Evolutionary conservation across 768 basidiomycete species (phyloP).

Genomic region (Sarcomyxa edulis): DNA sequence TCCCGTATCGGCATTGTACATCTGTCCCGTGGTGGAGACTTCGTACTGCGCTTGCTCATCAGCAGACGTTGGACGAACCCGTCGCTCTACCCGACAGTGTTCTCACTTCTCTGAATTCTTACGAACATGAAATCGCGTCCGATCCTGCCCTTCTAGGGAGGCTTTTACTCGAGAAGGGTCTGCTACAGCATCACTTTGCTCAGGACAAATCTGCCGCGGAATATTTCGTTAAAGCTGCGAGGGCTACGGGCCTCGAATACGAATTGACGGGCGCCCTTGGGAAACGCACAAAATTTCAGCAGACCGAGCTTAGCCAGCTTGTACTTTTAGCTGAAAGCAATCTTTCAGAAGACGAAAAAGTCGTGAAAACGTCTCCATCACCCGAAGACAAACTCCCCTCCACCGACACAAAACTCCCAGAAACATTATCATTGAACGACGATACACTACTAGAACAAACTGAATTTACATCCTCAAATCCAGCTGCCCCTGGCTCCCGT

Average conservation of each 20-base stretch:
- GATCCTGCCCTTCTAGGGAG: slow-evolving; percentile 66
- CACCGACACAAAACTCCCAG: slow-evolving; percentile 43
- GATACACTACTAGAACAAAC: slow-evolving; percentile 96
- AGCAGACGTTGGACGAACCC: slow-evolving; percentile 81
- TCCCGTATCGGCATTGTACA: slow-evolving; percentile 40
- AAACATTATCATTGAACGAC: slow-evolving; percentile 83
- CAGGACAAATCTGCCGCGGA: slow-evolving; percentile 78
- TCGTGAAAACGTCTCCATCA: slow-evolving; percentile 8
- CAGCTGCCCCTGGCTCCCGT: slow-evolving; percentile 36
- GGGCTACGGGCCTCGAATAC: slow-evolving; percentile 75
- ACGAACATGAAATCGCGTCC: slow-evolving; percentile 31
- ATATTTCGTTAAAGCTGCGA: slow-evolving; percentile 72
- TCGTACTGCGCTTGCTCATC: slow-evolving; percentile 66
- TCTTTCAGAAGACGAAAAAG: slow-evolving; percentile 20
- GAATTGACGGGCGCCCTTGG: slow-evolving; percentile 92
- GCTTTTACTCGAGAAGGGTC: slow-evolving; percentile 69
- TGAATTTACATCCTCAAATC: slow-evolving; percentile 74
- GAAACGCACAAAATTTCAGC: slow-evolving; percentile 91
- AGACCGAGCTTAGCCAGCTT: slow-evolving; percentile 79
- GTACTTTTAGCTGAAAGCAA: slow-evolving; percentile 90
- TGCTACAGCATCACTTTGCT: slow-evolving; percentile 69
- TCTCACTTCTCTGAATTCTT: slow-evolving; percentile 33
- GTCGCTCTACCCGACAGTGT: slow-evolving; percentile 48
- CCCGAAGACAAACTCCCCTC: slow-evolving; percentile 4
- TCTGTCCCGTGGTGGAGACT: slow-evolving; percentile 80